Evolutionary conservation across 352 stramenopile species (phyloP).

Genomic region (Labyrinthula sp.): DNA sequence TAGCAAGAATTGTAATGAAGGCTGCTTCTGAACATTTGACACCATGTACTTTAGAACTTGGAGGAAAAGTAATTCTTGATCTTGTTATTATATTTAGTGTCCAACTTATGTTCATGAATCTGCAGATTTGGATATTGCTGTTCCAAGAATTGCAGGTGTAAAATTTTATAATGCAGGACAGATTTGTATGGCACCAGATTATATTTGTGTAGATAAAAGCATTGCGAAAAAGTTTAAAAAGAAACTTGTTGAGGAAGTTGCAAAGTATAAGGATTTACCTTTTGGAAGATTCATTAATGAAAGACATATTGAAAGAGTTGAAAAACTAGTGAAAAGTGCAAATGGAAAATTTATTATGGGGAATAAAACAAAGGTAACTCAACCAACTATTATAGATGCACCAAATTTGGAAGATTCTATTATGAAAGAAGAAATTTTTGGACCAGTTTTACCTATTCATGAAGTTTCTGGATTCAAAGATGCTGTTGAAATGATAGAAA

Average conservation of each 20-base stretch:
- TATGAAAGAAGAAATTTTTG: slow-evolving; percentile 84
- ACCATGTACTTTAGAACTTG: slow-evolving; percentile 70
- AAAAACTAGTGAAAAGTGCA: slow-evolving; percentile 40
- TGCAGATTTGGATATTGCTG: slow-evolving; percentile 39
- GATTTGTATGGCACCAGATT: slow-evolving; percentile 75
- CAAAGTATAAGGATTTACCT: too few species aligned
- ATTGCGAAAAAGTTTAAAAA: slow-evolving; percentile 35
- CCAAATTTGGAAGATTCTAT: slow-evolving; percentile 35
- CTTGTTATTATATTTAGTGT: too few species aligned
- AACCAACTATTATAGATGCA: slow-evolving; percentile 53
- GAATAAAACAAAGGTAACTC: too few species aligned
- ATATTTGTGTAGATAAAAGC: slow-evolving; percentile 53
- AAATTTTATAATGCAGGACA: slow-evolving; percentile 70
- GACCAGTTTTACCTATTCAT: slow-evolving; percentile 70
- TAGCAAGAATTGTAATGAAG: slow-evolving; percentile 60
- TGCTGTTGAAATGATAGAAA: slow-evolving; percentile 40
- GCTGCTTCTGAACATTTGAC: slow-evolving; percentile 73
- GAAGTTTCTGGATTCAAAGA: slow-evolving; percentile 37
- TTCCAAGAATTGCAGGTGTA: slow-evolving; percentile 51
- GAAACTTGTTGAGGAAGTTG: slow-evolving; percentile 31
- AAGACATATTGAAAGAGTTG: slow-evolving; percentile 40
- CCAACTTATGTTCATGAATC: slow-evolving; percentile 55
- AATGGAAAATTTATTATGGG: slow-evolving; percentile 41
- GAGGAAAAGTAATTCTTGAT: slow-evolving; percentile 70
- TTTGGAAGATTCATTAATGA: slow-evolving; percentile 49